Evolutionary conservation across 805 yeast species (phyloP), one percentile per base, ranked within the genome.

Genomic region (Hyphopichia homilentoma): DNA sequence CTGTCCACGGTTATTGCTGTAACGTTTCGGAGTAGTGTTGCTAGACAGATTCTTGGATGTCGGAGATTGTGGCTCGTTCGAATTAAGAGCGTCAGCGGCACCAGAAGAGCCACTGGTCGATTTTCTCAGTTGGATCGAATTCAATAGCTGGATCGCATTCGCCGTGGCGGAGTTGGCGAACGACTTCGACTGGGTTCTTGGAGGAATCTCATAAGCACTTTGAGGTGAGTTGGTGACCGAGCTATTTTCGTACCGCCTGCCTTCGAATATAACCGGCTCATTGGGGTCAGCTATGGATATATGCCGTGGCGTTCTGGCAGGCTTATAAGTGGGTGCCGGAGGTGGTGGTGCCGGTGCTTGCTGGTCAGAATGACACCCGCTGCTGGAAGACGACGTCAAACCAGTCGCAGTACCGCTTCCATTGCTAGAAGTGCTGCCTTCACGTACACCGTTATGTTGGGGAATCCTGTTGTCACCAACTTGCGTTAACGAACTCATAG

Each of bases 241-340:
- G 21, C 7, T 11, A 4, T 16, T 26, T 12, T 36, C 33, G 24
- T 32, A 41, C 18, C 36, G 22, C 24, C 40, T 38, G n/a, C 45
- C 45, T 27, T 48, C 52, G 6, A 40, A 21, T 5, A 43, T 36
- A 2, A 41, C 42, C 2, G 45, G 44, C 19, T 44, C 49, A 28
- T 40, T 39, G 6, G 49, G 45, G 23, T 47, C 54, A 6, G 40
- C 39, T 4, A 36, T 27, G 6, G 54, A 48, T 26, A 33, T 28
- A 27, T 48, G 54, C 29, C 54, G 36, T n/a, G n/a, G n/a, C n/a
- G n/a, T n/a, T n/a, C n/a, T n/a, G n/a, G n/a, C n/a, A n/a, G n/a
- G n/a, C n/a, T n/a, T n/a, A n/a, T n/a, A n/a, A n/a, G n/a, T n/a
- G n/a, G n/a, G n/a, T n/a, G n/a, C n/a, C n/a, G n/a, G n/a, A n/a